A percentile compares a stretch with the other conserved stretches of the same genome.
Conservation (phyloP, 2,329 filamentous ascomycete species). For the Purpureocillium takamizusanense region DNA sequence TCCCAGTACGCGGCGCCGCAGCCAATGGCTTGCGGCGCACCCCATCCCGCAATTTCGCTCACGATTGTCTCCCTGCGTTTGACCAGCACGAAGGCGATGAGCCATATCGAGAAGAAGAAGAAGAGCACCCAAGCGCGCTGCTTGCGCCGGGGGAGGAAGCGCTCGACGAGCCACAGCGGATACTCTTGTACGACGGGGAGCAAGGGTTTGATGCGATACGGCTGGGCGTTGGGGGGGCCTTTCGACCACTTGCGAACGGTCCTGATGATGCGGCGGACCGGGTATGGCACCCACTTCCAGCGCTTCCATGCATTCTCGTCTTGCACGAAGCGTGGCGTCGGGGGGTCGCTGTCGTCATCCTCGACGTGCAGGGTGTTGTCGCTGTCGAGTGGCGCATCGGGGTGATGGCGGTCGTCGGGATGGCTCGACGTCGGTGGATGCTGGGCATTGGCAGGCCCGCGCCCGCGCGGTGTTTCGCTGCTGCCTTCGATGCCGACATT, state of each 20-base stretch:
- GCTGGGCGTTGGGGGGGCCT: slow-evolving; percentile 45
- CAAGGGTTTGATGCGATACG: slow-evolving; percentile 43
- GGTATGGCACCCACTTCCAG: slow-evolving; percentile 51
- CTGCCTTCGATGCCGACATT: background rate
- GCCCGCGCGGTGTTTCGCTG: slow-evolving; percentile 6
- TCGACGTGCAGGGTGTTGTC: slow-evolving; percentile 35
- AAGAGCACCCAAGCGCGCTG: slow-evolving; percentile 52
- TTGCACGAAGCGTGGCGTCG: slow-evolving; percentile 53
- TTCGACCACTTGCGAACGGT: slow-evolving; percentile 39
- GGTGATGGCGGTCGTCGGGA: slow-evolving; percentile 14
- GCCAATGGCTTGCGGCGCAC: slow-evolving; percentile 52
- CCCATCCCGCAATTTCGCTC: slow-evolving; percentile 58
- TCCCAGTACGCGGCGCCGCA: slow-evolving; percentile 66
- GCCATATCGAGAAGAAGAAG: slow-evolving; percentile 56
- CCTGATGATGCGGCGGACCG: slow-evolving; percentile 36
- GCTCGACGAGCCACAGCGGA: slow-evolving; percentile 55
- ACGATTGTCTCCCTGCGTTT: slow-evolving; percentile 52
- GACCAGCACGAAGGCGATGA: slow-evolving; percentile 60
- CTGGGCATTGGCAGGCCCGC: slow-evolving; percentile 10
- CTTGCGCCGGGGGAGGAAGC: slow-evolving; percentile 47
- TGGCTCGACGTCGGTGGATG: no score
- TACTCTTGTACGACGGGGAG: slow-evolving; percentile 59
- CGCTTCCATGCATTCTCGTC: slow-evolving; percentile 37
- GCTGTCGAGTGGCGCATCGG: slow-evolving; percentile 31
- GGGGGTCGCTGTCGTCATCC: slow-evolving; percentile 27